These are phyloP conservation scores for Alternaria panax DNA, from an alignment of 2,329 filamentous ascomycete genomes.

Conservation along the genomic window DNA sequence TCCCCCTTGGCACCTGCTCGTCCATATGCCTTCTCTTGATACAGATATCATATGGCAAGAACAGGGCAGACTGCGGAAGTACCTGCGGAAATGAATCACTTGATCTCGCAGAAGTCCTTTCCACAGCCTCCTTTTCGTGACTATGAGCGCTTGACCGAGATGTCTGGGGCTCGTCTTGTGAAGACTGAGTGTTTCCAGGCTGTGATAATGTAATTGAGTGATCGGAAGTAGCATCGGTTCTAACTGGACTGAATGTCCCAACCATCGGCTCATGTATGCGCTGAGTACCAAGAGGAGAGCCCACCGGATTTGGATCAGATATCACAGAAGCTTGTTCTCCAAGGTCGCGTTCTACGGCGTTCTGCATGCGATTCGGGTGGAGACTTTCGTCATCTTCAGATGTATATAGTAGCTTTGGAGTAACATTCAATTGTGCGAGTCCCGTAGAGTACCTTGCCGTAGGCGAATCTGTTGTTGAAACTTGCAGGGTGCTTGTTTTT, in stretches of 20 bases:
- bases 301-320: no score
- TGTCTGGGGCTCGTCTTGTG: not conserved
- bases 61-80: not conserved
- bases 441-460: no score
- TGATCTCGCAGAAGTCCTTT: not conserved
- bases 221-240: not conserved
- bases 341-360: no score
- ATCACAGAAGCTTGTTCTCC: no score
- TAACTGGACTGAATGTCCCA: accelerated
- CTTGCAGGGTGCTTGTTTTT: no score
- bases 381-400: no score
- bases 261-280: not conserved
- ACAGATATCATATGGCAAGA: not conserved
- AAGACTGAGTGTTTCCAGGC: not conserved
- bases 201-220: not conserved
- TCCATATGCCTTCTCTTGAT: not conserved
- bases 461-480: no score
- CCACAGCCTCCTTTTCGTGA: not conserved
- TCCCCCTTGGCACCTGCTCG: not conserved
- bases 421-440: no score
- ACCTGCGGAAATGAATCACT: no score
- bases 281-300: not conserved
- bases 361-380: not conserved
- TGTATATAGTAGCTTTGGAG: no score
- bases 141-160: not conserved